These are phyloP conservation scores for Mollisiaceae sp. DNA, from an alignment of 2,329 filamentous ascomycete species.

Conservation along the genomic window DNA sequence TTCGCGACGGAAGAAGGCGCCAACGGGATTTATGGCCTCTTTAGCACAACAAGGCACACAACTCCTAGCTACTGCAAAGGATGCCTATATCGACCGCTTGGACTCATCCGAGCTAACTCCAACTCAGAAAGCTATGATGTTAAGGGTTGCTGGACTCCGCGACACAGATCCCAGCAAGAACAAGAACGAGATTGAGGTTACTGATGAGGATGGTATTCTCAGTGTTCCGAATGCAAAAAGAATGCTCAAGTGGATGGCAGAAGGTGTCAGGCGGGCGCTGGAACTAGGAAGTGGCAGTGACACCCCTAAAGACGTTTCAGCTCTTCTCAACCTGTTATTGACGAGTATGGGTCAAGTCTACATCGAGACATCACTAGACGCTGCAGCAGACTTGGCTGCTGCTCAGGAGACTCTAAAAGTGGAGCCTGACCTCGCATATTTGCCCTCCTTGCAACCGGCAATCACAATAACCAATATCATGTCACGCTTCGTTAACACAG, in stretches of 20 bases:
- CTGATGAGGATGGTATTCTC: slow-evolving; percentile 85
- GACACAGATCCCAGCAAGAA: slow-evolving; percentile 68
- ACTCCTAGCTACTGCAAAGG: slow-evolving; percentile 83
- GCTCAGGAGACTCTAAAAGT: slow-evolving; percentile 79
- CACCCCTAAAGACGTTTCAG: slow-evolving; percentile 90
- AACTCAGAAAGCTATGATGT: slow-evolving; percentile 88
- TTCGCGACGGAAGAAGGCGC: slow-evolving; percentile 82
- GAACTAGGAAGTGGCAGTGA: slow-evolving; percentile 88
- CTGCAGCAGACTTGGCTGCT: slow-evolving; percentile 73
- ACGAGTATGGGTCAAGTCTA: slow-evolving; percentile 87
- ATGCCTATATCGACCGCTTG: slow-evolving; percentile 87
- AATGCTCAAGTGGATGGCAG: slow-evolving; percentile 97
- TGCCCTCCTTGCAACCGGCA: slow-evolving; percentile 77
- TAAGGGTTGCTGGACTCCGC: slow-evolving; percentile 82
- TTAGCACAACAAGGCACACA: slow-evolving; percentile 90
- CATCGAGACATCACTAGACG: slow-evolving; percentile 69
- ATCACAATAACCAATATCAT: slow-evolving; percentile 92
- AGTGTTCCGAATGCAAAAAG: slow-evolving; percentile 90
- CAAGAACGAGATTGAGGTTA: slow-evolving; percentile 87
- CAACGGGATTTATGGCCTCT: slow-evolving; percentile 90
- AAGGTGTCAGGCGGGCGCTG: slow-evolving; percentile 87
- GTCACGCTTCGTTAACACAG: slow-evolving; percentile 87
- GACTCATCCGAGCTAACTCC: slow-evolving; percentile 87
- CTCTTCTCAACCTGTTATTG: slow-evolving; percentile 81
- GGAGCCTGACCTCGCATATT: slow-evolving; percentile 86